phyloP scores from a whole-genome alignment of 2,329 filamentous ascomycete species.

The Penicillium sp. region DNA sequence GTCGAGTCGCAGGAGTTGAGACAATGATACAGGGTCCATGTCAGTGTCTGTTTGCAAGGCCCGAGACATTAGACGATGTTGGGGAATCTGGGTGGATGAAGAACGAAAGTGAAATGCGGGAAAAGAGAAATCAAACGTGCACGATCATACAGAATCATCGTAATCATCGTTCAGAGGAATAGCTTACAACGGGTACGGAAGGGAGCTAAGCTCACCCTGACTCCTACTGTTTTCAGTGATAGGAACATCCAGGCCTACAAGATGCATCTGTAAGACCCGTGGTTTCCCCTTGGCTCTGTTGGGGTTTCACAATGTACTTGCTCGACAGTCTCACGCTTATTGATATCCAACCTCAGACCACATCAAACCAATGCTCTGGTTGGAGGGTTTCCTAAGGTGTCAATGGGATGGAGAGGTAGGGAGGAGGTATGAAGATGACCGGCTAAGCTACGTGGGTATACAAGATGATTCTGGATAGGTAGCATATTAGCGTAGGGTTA shows the following conservation, averaged over 20 bases:
- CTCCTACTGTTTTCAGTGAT: not conserved
- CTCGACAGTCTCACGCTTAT: constrained; percentile 13
- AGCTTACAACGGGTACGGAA: not conserved
- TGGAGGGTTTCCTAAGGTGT: not conserved
- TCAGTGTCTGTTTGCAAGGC: constrained; percentile 4
- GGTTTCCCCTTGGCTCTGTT: not conserved
- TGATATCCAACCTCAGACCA: constrained; percentile 16
- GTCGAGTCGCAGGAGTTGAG: not conserved
- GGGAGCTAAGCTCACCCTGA: not conserved
- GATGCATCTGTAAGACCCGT: constrained; percentile 9
- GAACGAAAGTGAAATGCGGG: not conserved
- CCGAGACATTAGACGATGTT: not conserved
- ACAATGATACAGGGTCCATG: not conserved
- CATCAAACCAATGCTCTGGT: not conserved
- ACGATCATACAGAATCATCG: not conserved
- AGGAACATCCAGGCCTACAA: not conserved
- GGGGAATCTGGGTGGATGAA: not conserved
- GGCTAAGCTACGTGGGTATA: not conserved
- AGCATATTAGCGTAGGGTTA: not conserved
- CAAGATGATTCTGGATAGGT: not conserved
- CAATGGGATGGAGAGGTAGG: not conserved
- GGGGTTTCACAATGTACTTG: constrained; percentile 17
- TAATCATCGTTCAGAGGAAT: not conserved
- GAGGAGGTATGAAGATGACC: not conserved
- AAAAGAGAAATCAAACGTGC: not conserved